Percentiles rank a stretch among this genome's conserved stretches.
Conservation (phyloP, 106 monocot species). For the Platanthera zijinensis region DNA sequence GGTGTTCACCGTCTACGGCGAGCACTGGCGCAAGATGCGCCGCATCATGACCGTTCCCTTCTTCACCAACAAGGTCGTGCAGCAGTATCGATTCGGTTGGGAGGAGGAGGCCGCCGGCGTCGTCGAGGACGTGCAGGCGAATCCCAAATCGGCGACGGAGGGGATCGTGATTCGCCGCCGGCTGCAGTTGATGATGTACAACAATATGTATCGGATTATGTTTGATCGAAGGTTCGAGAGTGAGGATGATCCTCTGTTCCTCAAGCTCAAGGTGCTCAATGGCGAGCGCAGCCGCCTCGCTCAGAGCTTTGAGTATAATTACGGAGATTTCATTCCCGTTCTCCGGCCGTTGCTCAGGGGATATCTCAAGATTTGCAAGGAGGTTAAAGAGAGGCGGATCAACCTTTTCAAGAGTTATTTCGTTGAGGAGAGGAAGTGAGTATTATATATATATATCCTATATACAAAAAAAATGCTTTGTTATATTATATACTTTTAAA, state of each 20-base stretch:
- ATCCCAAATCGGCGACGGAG: conserved; percentile 20
- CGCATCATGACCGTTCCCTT: conserved; percentile 62
- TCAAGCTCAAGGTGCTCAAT: conserved; percentile 30
- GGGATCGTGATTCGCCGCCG: conserved; percentile 34
- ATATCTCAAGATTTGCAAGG: conserved; percentile 52
- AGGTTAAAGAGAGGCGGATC: conserved; percentile 32
- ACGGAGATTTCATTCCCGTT: conserved; percentile 53
- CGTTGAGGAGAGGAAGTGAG: conserved; percentile 52
- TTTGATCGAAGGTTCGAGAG: conserved; percentile 46
- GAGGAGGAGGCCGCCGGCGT: conserved; percentile 36
- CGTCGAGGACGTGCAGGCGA: conserved; percentile 27
- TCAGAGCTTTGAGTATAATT: conserved; percentile 72
- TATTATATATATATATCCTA: no score
- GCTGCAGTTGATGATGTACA: conserved; percentile 65
- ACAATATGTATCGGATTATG: conserved; percentile 54
- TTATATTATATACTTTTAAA: no score
- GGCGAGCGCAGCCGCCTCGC: conserved; percentile 44
- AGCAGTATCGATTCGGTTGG: conserved; percentile 40
- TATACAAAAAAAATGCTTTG: no score
- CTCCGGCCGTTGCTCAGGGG: conserved; percentile 41
- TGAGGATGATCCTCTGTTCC: conserved; percentile 45
- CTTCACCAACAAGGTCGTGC: conserved; percentile 66
- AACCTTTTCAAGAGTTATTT: conserved; percentile 45
- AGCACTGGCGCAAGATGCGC: conserved; percentile 65
- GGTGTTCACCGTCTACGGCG: conserved; percentile 62